Base-by-base conservation (phyloP, 108 stramenopile species). In the Fistulifera solaris region DNA sequence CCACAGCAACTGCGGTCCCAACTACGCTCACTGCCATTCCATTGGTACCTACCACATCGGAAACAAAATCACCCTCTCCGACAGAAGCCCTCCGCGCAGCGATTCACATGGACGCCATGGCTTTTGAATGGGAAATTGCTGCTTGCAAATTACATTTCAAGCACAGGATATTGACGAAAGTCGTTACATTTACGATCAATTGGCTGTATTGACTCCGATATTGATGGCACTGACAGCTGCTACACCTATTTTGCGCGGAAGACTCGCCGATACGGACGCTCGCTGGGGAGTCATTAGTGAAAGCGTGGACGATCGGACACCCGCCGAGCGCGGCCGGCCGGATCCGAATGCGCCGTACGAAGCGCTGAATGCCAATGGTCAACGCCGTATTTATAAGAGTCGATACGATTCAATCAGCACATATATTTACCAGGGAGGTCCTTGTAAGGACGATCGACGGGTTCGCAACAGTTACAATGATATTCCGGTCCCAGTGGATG, bases 61-160 rank as follows among this genome's bases (percentile, higher is more conserved):
- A 45, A 8, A 35, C 31, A 8, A 35, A 35, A 35, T 35, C 31
- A 35, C 31, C 31, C 31, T 3, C 31, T 8, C 44, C 44, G 11
- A 44, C 16, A 22, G 74, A 80, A 45, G 80, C 77, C 23, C 52
- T 86, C 17, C 64, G 85, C 23, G 82, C 91, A 8, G 85, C 91
- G 17, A 87, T 93, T 58, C 91, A 96, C 58, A 95, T 98, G 96
- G 98, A 99, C 66, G 94, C 96, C 16, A 99, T 99, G 94, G 98
- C 94, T 16, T 99, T 96, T 67, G 98, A 17, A 99, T 99, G 98
- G 98, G 98, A 14, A 95, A 94, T 63, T 99, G 98, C 67, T 99
- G 98, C 62, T 80, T 99, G 43, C 98, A 99, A 59, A 95, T 99
- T 52, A 98, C 96, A 27, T 96, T 95, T 59, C 98, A 99, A 75